These are phyloP conservation scores for Rhododendron vialii DNA, from an alignment of 148 eudicot genomes.

Conservation along the genomic window DNA sequence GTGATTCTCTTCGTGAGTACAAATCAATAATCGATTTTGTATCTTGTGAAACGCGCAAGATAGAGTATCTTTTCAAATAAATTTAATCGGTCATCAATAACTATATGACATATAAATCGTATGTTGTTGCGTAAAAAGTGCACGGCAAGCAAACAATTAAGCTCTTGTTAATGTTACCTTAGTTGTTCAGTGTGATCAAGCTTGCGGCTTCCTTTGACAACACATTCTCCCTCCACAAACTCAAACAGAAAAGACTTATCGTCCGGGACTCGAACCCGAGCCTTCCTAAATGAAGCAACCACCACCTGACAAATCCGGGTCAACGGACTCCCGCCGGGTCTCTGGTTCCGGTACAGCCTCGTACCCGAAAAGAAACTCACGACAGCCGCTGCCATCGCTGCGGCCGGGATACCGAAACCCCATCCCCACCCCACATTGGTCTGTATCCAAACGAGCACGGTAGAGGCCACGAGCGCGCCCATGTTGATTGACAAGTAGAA, in stretches of 20 bases:
- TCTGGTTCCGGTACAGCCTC: slow-evolving; percentile 15
- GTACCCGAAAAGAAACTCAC: slow-evolving; percentile 18
- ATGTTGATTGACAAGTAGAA: slow-evolving; percentile 22
- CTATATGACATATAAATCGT: no score
- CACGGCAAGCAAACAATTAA: no score
- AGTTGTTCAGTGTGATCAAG: slow-evolving; percentile 16
- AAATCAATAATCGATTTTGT: no score
- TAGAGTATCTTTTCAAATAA: no score
- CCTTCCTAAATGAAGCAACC: slow-evolving; percentile 16
- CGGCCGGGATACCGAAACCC: slow-evolving; percentile 23
- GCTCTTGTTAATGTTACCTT: slow-evolving; percentile 3
- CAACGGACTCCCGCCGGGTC: slow-evolving; percentile 21
- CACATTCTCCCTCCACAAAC: slow-evolving; percentile 11
- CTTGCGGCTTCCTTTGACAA: slow-evolving; percentile 17
- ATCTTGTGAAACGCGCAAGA: no score
- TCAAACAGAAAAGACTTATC: slow-evolving; percentile 10
- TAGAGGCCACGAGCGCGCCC: slow-evolving; percentile 18
- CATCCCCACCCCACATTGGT: slow-evolving; percentile 25
- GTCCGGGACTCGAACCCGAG: background rate
- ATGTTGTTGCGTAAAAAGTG: no score
- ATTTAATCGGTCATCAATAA: no score
- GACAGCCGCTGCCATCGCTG: slow-evolving; percentile 17
- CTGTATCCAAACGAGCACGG: slow-evolving; percentile 23
- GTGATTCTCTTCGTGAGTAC: no score
- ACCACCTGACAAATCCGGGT: slow-evolving; percentile 18